A percentile compares a stretch with the other conserved stretches of the same genome.
phyloP scores from a whole-genome alignment of 305 asterid genomes.

The Ajuga reptans region DNA sequence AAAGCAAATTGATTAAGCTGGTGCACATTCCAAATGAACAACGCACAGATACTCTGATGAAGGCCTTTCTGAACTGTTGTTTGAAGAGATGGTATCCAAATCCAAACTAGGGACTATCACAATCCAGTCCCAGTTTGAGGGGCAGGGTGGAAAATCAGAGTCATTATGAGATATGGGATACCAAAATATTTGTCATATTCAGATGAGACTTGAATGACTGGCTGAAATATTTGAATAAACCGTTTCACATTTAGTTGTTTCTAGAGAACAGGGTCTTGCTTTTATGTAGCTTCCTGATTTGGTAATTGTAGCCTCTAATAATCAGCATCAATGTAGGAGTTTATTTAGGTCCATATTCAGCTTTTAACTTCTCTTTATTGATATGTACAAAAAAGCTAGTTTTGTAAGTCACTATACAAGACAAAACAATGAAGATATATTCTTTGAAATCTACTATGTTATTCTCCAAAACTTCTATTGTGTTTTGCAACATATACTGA shows the following conservation, averaged over 20 bases:
- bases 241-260: not conserved
- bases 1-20: too few species aligned
- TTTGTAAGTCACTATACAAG: not conserved
- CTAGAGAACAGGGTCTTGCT: not conserved
- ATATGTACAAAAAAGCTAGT: not conserved
- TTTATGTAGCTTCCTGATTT: not conserved
- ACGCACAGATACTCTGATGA: too few species aligned
- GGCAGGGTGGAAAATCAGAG: not conserved
- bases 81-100: too few species aligned
- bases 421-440: too few species aligned
- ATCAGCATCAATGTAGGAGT: not conserved
- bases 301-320: not conserved
- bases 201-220: not conserved
- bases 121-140: not conserved
- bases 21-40: too few species aligned
- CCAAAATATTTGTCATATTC: not conserved
- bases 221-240: not conserved
- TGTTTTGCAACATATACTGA: slow-evolving; percentile 21
- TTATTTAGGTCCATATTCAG: not conserved
- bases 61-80: too few species aligned
- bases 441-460: not conserved
- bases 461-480: not conserved
- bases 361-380: not conserved
- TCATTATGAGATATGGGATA: not conserved
- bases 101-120: not conserved